Conservation (phyloP, 805 yeast species). For the Pachysolen tannophilus region DNA sequence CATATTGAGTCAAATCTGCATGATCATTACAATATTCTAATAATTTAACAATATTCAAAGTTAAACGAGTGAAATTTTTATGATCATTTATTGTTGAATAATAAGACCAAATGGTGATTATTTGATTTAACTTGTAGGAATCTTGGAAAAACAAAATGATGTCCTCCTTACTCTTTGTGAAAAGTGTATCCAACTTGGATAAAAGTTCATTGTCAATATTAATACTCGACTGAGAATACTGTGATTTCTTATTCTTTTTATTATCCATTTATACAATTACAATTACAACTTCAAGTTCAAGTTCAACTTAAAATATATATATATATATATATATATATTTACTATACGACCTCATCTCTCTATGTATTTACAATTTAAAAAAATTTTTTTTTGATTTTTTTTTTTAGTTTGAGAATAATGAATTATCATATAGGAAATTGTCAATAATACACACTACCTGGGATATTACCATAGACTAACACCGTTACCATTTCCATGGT, state of each 20-base stretch:
- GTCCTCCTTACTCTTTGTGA: not conserved
- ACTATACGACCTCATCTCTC: too few relatives aligned
- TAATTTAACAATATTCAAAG: slow-evolving; percentile 32
- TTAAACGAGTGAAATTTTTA: slow-evolving; percentile 34
- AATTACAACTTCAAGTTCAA: too few relatives aligned
- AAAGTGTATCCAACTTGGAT: slow-evolving; percentile 5
- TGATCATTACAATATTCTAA: slow-evolving; percentile 18
- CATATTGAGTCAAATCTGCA: slow-evolving; percentile 14
- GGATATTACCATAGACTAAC: too few relatives aligned
- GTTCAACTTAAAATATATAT: too few relatives aligned
- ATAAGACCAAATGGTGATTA: slow-evolving; percentile 34
- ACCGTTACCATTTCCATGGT: too few relatives aligned
- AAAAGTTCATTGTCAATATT: slow-evolving; percentile 3
- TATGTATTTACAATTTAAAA: too few relatives aligned
- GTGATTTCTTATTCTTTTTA: not conserved
- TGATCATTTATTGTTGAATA: slow-evolving; percentile 44
- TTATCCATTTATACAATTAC: too few relatives aligned
- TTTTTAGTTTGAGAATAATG: too few relatives aligned
- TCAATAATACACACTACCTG: too few relatives aligned
- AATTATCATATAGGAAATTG: too few relatives aligned
- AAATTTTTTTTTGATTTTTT: too few relatives aligned
- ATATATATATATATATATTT: too few relatives aligned
- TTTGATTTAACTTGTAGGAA: slow-evolving; percentile 20
- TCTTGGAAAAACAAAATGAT: slow-evolving; percentile 20
- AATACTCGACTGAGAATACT: not conserved